Evolutionary conservation across 2,329 filamentous ascomycete species (phyloP), one percentile per base, ranked within the genome.

Genomic region (Pyricularia pennisetigena): DNA sequence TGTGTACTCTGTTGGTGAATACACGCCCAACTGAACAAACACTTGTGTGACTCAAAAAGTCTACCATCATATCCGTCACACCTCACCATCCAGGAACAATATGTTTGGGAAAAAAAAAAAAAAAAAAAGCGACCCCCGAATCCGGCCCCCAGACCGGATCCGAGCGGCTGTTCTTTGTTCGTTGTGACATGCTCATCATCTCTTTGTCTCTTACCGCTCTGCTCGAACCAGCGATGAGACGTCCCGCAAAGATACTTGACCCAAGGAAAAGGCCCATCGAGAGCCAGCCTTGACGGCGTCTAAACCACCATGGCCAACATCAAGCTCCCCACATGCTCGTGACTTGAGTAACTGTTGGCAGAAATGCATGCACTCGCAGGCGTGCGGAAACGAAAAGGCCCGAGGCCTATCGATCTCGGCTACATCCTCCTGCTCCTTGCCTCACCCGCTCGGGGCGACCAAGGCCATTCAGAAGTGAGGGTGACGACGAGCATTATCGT

Each of bases 111-210:
- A n/a, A 29, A 7, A 35, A 8, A 24, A n/a, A n/a, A n/a, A n/a
- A n/a, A n/a, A n/a, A n/a, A n/a, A n/a, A n/a, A n/a, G n/a, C n/a
- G 3, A 20, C 20, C 64, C 16, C 64, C 64, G 64, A 35, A 65
- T 65, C 64, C 64, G 64, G 64, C 26, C 24, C 14, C 29, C n/a
- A 65, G 29, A 35, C 64, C 64, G 64, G n/a, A 65, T 65, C n/a
- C 64, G 26, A 26, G 8, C 3, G n/a, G n/a, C 35, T 26, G 29
- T n/a, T 20, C 64, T 65, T 65, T 65, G 64, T 65, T 35, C n/a
- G 20, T 14, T 4, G 32, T 35, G 23, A 49, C 23, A 20, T 49
- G 64, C 41, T 30, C 30, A 30, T 35, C 14, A 9, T 49, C 6
- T 28, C 64, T 65, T 65, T 65, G 64, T 65, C 16, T 29, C n/a